Base-by-base conservation (phyloP, 805 yeast genomes). In the Kuraishia cidri region DNA sequence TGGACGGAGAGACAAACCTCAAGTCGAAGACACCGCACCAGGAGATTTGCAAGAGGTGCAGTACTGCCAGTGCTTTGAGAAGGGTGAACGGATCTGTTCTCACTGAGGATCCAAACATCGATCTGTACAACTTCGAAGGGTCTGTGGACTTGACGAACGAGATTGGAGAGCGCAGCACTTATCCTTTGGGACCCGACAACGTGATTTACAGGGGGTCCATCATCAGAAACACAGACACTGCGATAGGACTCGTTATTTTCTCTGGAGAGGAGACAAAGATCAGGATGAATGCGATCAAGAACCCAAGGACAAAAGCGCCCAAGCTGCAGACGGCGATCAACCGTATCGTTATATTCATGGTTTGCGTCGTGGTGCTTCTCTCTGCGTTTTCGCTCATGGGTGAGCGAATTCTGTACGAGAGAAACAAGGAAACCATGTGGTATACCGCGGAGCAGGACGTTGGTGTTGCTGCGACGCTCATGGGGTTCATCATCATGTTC, bases 401-500 rank as follows among this genome's bases (percentile, higher is more conserved):
- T 0, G 79, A 86, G 47, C 62, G 80, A 30, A 36, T 86, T 4
- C 58, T 57, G 19, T 69, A 67, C 46, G 52, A 62, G 7, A 48
- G 51, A 5, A 48, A 59, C 23, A 57, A 60, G 29, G 60, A 64
- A 21, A 60, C 51, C 22, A 67, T 69, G 34, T 87, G 97, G 97
- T 94, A 88, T 49, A 54, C 87, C 18, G 57, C 60, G 29, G 72
- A 70, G 4, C 66, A 73, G 44, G 92, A 83, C 43, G 95, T 80
- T 1, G 94, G 95, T 15, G 70, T 75, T 14, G 90, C 94, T 3
- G 82, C 95, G 2, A 84, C 94, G 1, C 67, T 92, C 31, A 88
- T 92, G 95, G 87, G 97, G 2, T 94, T 83, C 56, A 80, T 92
- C 41, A 90, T 92, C 63, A 90, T 92, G 97, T 90, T 81, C 62